Evolutionary conservation across 306 rosid genomes (phyloP).

Genomic region (Aeschynomene evenia): DNA sequence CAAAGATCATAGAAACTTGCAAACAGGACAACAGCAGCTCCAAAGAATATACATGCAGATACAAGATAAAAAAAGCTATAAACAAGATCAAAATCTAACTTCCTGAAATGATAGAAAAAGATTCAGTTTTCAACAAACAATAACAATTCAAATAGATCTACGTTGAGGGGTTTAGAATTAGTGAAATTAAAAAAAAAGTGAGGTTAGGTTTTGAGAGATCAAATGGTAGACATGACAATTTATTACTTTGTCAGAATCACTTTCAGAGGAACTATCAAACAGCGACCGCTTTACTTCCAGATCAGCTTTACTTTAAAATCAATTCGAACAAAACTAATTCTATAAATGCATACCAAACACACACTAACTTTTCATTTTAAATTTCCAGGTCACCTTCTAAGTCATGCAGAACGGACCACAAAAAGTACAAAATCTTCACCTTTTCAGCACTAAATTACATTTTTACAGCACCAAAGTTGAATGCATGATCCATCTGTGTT

Average conservation of each 20-base stretch:
- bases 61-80: background rate
- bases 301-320: too few relatives aligned
- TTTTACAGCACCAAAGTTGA: background rate
- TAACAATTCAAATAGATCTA: background rate
- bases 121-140: constrained; percentile 10
- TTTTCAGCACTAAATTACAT: background rate
- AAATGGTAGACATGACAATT: too few relatives aligned
- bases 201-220: too few relatives aligned
- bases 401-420: background rate
- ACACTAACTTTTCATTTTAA: background rate
- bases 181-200: too few relatives aligned
- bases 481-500: background rate
- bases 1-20: constrained; percentile 2
- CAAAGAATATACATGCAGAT: background rate
- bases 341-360: too few relatives aligned
- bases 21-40: constrained; percentile 10
- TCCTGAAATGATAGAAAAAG: background rate
- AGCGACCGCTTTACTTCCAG: too few relatives aligned
- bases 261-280: too few relatives aligned
- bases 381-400: background rate
- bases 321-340: too few relatives aligned
- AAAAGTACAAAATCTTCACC: background rate
- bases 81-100: background rate
- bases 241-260: too few relatives aligned
- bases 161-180: too few relatives aligned